Base-by-base conservation (phyloP, 306 rosid species). In the Quercus robur region DNA sequence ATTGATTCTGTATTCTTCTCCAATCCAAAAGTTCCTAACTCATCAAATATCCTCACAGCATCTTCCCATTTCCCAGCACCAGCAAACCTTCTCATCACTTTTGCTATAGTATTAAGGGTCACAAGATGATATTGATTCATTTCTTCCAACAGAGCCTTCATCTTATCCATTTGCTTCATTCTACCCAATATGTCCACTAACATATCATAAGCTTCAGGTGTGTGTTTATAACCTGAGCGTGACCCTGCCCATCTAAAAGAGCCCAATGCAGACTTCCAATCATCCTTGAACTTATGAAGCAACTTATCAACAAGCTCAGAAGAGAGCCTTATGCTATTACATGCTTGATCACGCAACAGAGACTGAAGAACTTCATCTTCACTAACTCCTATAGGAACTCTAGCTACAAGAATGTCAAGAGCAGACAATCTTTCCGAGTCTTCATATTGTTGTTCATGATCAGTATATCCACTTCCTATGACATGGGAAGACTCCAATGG, bases 261-360 rank as follows among this genome's bases (percentile, higher is more conserved):
- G 31, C 90, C 97, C 85, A 94, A 80, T 4, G 97, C 98, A 21
- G 97, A 85, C 70, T 84, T 92, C 97, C 97, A 94, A 81, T 94
- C 97, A 79, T 92, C 92, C 86, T 88, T 92, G 52, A 88, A 94
- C 6, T 92, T 92, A 54, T 11, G 51, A 19, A 94, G 90, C 84
- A 94, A 62, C 20, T 31, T 75, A 33, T 78, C 71, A 81, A 89
- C 81, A 31, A 92, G 88, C 31, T 73, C 46, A 66, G 81, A 76
- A 44, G 94, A 88, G 41, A 86, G 74, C 52, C 56, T 82, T 62
- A 92, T 75, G 59, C 71, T 76, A 69, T 80, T 61, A 75, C 90
- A 90, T 59, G 74, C 78, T 68, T 70, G 81, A 57, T 94, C 97
- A 41, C 30, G 70, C 20, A 75, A 71, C 6, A 94, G 90, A 71